Base-by-base conservation (phyloP, 2,329 filamentous ascomycete genomes). In the Ustilaginoidea virens region DNA sequence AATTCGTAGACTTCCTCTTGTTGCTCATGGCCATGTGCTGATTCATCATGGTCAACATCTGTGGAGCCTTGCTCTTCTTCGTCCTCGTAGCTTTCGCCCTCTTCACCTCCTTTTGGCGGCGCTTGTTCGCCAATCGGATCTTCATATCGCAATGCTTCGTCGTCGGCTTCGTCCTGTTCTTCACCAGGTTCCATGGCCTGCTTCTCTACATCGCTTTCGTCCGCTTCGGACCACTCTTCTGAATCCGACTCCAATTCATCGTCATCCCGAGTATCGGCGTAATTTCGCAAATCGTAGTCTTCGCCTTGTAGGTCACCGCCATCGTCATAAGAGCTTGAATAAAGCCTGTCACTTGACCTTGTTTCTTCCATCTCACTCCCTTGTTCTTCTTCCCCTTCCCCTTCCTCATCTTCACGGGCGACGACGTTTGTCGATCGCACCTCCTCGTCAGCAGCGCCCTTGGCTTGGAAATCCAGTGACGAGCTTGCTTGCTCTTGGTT, bases 251-350 rank as follows among this genome's bases (percentile, higher is more conserved):
- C 33, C 3, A 30, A 38, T 6, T 33, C 33, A 12, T 51, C 52
- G 15, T 54, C 51, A 25, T 47, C 44, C 20, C 40, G 45, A 17
- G 48, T 38, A 23, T 38, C 36, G 25, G 46, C 45, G 30, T 51
- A 52, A 22, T 50, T 50, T 27, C 47, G 36, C 17, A 51, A 35
- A 25, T 52, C 47, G 16, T 52, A 51, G 31, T 52, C 49, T 18
- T 52, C 47, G 9, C 50, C 49, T 20, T 41, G 36, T 13, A 43
- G 31, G 11, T 51, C 46, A 2, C 42, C 41, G 12, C 40, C 43
- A 28, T 49, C 42, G 13, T 35, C 36, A 25, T 16, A 8, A n/a
- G n/a, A n/a, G n/a, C n/a, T n/a, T n/a, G n/a, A n/a, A n/a, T n/a
- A n/a, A n/a, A n/a, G n/a, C n/a, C n/a, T n/a, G n/a, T n/a, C n/a